Conservation (phyloP, 768 basidiomycete species). For the Cystobasidiopsis lactophilus region DNA sequence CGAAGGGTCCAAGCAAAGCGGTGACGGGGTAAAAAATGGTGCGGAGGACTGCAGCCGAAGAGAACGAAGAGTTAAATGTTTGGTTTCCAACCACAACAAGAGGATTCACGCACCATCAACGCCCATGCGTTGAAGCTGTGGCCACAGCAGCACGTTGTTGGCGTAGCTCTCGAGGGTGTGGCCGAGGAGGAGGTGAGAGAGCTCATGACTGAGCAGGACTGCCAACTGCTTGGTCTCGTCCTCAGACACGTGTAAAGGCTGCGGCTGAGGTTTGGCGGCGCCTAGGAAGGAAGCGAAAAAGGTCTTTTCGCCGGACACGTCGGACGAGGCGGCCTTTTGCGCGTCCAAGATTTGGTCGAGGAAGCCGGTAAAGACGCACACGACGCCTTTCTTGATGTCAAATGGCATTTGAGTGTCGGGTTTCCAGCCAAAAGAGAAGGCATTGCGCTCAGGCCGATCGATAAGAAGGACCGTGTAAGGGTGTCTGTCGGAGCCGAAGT, state of each 20-base stretch:
- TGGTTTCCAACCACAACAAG: too few relatives aligned
- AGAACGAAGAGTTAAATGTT: too few relatives aligned
- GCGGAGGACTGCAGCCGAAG: slow-evolving; percentile 10
- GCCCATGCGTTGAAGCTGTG: slow-evolving; percentile 12
- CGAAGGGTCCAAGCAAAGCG: slow-evolving; percentile 54
- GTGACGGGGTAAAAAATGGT: slow-evolving; percentile 21
- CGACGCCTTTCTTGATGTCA: slow-evolving; percentile 35
- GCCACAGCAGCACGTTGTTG: slow-evolving; percentile 12
- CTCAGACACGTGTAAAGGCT: neutral
- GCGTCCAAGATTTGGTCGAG: slow-evolving; percentile 59
- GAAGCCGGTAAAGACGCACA: slow-evolving; percentile 87
- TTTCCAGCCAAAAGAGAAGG: slow-evolving; percentile 79
- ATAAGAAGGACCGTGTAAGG: slow-evolving; percentile 70
- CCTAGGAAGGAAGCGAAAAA: too few relatives aligned
- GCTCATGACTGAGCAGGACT: slow-evolving; percentile 75
- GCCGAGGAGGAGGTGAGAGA: slow-evolving; percentile 46
- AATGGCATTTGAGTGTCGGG: neutral
- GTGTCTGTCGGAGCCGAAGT: slow-evolving; percentile 25
- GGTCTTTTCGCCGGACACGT: too few relatives aligned
- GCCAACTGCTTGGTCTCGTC: slow-evolving; percentile 80
- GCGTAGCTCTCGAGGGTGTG: slow-evolving; percentile 16
- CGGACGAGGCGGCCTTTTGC: too few relatives aligned
- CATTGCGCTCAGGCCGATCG: slow-evolving; percentile 67
- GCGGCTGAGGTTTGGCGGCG: too few relatives aligned
- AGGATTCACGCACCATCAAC: slow-evolving; percentile 9